Conservation (phyloP, 371 early-diverging fungal species). For the Syncephalis plumigaleata region DNA sequence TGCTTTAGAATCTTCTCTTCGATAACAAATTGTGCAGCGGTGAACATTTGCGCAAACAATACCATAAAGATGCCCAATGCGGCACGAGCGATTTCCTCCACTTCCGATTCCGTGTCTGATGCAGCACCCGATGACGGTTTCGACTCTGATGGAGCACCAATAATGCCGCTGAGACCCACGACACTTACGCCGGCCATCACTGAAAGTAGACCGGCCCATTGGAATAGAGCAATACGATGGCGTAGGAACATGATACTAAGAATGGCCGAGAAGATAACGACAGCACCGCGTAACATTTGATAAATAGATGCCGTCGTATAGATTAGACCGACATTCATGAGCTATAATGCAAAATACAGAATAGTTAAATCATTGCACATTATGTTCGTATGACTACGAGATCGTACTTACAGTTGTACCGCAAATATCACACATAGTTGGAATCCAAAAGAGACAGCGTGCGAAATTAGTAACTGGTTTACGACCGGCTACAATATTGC, state of each 20-base stretch:
- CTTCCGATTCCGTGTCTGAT: slow-evolving; percentile 2
- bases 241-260: slow-evolving; percentile 72
- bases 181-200: slow-evolving; percentile 71
- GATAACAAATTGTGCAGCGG: slow-evolving; percentile 84
- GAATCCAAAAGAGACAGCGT: slow-evolving; percentile 60
- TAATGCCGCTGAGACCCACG: slow-evolving; percentile 62
- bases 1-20: slow-evolving; percentile 79
- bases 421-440: slow-evolving; percentile 79
- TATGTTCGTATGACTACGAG: too few relatives aligned
- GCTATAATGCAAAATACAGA: slow-evolving; percentile 8
- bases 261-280: slow-evolving; percentile 83
- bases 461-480: slow-evolving; percentile 6
- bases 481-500: slow-evolving; percentile 27
- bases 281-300: slow-evolving; percentile 92
- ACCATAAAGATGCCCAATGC: slow-evolving; percentile 65
- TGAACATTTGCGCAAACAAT: slow-evolving; percentile 78
- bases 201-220: slow-evolving; percentile 62
- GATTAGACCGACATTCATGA: slow-evolving; percentile 91
- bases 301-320: slow-evolving; percentile 85
- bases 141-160: slow-evolving; percentile 12
- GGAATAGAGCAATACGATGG: slow-evolving; percentile 49
- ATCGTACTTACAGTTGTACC: slow-evolving; percentile 65
- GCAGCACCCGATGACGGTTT: slow-evolving; percentile 4
- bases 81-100: slow-evolving; percentile 11
- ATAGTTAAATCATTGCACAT: not conserved